Percentiles rank a stretch among this genome's conserved stretches.
Evolutionary conservation across 2,329 filamentous ascomycete species (phyloP).

Genomic region (Cercospora sesami): DNA sequence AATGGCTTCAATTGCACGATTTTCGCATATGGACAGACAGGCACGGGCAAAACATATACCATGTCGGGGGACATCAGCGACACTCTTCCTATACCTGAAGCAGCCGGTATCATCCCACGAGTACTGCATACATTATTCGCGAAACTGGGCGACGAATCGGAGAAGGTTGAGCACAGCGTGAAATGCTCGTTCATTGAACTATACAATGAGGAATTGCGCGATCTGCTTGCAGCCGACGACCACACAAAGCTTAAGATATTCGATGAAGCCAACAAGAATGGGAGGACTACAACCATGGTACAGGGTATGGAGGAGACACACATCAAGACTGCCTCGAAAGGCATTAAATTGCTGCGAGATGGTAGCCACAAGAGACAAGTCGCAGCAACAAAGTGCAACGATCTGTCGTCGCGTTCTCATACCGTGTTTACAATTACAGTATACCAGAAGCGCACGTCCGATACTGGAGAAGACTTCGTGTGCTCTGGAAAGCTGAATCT

Average conservation of each 20-base stretch:
- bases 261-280: slow-evolving; percentile 83
- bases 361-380: slow-evolving; percentile 95
- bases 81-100: slow-evolving; percentile 83
- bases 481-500: slow-evolving; percentile 92
- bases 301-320: slow-evolving; percentile 98
- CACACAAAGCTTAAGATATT: slow-evolving; percentile 88
- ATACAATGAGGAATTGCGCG: slow-evolving; percentile 95
- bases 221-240: slow-evolving; percentile 81
- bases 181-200: slow-evolving; percentile 99
- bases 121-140: slow-evolving; percentile 83
- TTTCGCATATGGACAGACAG: slow-evolving; percentile 97
- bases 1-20: slow-evolving; percentile 97
- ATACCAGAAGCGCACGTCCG: slow-evolving; percentile 76
- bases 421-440: slow-evolving; percentile 97
- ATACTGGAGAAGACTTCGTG: slow-evolving; percentile 85
- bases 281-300: slow-evolving; percentile 80
- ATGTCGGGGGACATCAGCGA: slow-evolving; percentile 98
- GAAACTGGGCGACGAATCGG: slow-evolving; percentile 66
- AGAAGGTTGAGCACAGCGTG: slow-evolving; percentile 79
- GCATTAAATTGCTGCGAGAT: slow-evolving; percentile 82
- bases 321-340: slow-evolving; percentile 79
- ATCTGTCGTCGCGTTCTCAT: slow-evolving; percentile 93
- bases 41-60: slow-evolving; percentile 97
- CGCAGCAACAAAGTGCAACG: slow-evolving; percentile 99
- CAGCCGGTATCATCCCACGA: slow-evolving; percentile 91